Evolutionary conservation across 208 protist genomes (phyloP).

Genomic region (Leishmania gerbilli): DNA sequence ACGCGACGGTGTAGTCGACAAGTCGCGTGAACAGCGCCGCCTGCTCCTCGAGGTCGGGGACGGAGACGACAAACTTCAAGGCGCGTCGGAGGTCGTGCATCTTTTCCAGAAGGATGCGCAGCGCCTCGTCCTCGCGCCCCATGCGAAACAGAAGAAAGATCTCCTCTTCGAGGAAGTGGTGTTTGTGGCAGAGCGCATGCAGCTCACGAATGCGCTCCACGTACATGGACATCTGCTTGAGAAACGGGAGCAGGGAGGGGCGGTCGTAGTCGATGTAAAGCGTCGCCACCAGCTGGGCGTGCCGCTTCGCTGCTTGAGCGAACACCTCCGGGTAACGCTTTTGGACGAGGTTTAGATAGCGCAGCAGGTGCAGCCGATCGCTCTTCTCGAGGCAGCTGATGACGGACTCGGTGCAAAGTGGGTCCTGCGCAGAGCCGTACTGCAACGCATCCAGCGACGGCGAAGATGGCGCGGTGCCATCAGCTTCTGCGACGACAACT

Average conservation of each 20-base stretch:
- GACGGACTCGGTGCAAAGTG: constrained; percentile 44
- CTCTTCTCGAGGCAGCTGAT: constrained; percentile 48
- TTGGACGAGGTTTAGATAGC: constrained; percentile 54
- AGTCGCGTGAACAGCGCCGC: constrained; percentile 51
- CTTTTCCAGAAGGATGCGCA: constrained; percentile 61
- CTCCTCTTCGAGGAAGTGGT: constrained; percentile 64
- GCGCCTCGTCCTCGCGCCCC: constrained; percentile 78
- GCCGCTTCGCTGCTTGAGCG: constrained; percentile 26
- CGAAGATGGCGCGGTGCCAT: background rate
- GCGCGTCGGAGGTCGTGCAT: constrained; percentile 34
- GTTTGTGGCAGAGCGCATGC: constrained; percentile 69
- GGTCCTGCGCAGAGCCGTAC: constrained; percentile 27
- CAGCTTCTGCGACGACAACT: background rate
- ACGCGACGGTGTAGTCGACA: constrained; percentile 43
- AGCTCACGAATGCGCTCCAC: constrained; percentile 65
- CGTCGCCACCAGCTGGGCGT: constrained; percentile 68
- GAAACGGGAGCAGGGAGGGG: constrained; percentile 51
- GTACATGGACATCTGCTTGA: constrained; percentile 62
- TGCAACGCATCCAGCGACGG: constrained; percentile 10
- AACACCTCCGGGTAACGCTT: constrained; percentile 31
- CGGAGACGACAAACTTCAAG: constrained; percentile 30
- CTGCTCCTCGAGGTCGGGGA: constrained; percentile 61
- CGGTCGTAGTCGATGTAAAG: constrained; percentile 81
- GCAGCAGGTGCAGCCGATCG: constrained; percentile 55
- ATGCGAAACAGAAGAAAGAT: constrained; percentile 77